phyloP scores from a whole-genome alignment of 2,329 filamentous ascomycete genomes.

The Ceratocystis destructans region DNA sequence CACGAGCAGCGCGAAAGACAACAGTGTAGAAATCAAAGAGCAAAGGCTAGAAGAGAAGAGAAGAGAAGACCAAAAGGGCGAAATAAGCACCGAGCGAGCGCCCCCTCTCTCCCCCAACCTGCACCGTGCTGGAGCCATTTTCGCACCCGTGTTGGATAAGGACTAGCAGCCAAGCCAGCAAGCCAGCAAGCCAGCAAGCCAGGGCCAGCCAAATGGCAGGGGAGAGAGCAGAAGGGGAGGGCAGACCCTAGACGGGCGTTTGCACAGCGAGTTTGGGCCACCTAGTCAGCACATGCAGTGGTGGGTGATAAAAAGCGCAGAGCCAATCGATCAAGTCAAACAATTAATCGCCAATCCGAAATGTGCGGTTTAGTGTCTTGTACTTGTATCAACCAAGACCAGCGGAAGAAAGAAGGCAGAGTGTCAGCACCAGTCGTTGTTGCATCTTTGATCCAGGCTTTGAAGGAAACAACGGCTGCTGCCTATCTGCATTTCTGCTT shows the following conservation, averaged over 20 bases:
- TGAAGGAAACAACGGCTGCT: too few relatives aligned
- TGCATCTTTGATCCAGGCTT: too few relatives aligned
- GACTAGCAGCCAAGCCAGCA: background rate
- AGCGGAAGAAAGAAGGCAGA: too few relatives aligned
- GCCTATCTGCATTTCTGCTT: too few relatives aligned
- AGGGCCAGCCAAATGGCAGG: background rate
- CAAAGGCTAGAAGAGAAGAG: background rate
- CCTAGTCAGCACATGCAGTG: background rate
- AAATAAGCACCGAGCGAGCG: too few relatives aligned
- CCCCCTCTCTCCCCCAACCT: background rate
- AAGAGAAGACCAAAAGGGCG: background rate
- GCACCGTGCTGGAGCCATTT: background rate
- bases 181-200: too few relatives aligned
- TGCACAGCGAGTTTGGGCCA: background rate
- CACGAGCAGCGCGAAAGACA: background rate
- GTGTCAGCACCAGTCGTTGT: background rate
- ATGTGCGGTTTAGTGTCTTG: background rate
- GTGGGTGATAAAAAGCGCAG: background rate
- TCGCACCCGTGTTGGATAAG: background rate
- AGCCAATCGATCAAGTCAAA: background rate
- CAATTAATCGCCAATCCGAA: background rate
- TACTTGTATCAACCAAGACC: background rate
- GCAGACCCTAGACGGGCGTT: slow-evolving; percentile 4
- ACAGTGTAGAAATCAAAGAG: background rate
- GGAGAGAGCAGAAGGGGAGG: slow-evolving; percentile 1